phyloP scores from a whole-genome alignment of 495 filamentous ascomycete genomes.

The Viridothelium virens region DNA sequence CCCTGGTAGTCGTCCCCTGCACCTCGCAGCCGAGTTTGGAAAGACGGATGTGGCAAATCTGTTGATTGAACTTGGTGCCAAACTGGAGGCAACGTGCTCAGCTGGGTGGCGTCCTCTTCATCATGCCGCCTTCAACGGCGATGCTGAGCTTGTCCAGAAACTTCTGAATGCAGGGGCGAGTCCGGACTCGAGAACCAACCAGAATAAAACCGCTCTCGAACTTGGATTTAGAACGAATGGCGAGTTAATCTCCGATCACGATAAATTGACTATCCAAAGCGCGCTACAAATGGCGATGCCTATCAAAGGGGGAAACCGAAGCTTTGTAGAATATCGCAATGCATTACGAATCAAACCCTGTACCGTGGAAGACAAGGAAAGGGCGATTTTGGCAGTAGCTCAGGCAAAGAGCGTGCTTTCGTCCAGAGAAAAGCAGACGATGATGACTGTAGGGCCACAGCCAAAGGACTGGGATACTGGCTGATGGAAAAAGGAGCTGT shows the following conservation, averaged over 20 bases:
- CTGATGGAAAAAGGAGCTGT: not conserved
- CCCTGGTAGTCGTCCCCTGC: constrained; percentile 25
- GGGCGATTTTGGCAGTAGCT: not conserved
- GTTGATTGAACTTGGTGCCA: constrained; percentile 27
- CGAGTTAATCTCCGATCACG: not conserved
- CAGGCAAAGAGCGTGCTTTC: not conserved
- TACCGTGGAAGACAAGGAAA: not conserved
- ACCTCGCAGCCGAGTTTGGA: constrained; percentile 27
- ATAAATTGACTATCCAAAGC: not conserved
- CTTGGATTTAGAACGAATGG: constrained; percentile 22
- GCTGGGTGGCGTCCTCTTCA: constrained; percentile 26
- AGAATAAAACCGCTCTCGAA: constrained; percentile 18
- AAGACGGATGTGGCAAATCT: constrained; percentile 25
- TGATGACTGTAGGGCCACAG: not conserved
- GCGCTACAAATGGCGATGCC: not conserved
- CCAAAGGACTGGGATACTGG: not conserved
- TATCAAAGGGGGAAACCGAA: not conserved
- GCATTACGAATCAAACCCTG: not conserved
- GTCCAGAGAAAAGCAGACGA: not conserved
- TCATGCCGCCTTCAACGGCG: constrained; percentile 24
- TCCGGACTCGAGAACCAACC: constrained; percentile 15
- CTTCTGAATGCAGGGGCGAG: constrained; percentile 18
- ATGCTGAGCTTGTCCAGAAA: constrained; percentile 17
- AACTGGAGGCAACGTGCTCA: constrained; percentile 21
- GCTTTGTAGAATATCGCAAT: not conserved